Evolutionary conservation across 192 early-diverging fungal species (phyloP), one percentile per base, ranked within the genome.

Genomic region (Backusella australiensis): DNA sequence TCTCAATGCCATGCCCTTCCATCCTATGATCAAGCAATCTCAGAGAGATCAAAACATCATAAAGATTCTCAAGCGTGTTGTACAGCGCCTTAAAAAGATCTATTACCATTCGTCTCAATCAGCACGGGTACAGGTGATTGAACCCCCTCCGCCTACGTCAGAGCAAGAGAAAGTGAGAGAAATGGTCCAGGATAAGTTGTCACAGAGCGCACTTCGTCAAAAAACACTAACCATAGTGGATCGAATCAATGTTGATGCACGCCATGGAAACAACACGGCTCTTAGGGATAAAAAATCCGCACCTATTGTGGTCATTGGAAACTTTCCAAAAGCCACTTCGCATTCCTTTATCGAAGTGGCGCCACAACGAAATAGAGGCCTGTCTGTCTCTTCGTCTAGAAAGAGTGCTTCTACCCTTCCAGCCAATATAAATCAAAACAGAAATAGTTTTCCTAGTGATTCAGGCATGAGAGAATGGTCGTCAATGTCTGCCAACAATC

Each of bases 41-140:
- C 74, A 81, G 0, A 81, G 84, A n/a, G 88, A 90, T 73, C 82
- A 85, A 63, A 69, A 84, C 14, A 89, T 89, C 59, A 83, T 89
- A 21, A 81, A 83, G n/a, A 84, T 81, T 1, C 67, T 89, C 23
- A 83, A 79, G 67, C 71, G 78, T 17, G 73, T 80, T 26, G 35
- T 83, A 26, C 67, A 76, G 23, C 78, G 82, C 3, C 53, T 83
- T 9, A 79, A 83, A 56, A 76, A 77, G 32, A 71, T 82, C 2
- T 79, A 82, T 23, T 82, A 79, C 67, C 49, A 52, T 9, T 65
- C 67, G 11, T 70, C 53, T 53, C 38, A 34, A 19, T 42, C 77
- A 35, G 52, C 69, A 17, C 70, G 75, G 4, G 81, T 82, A 11
- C 71, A 76, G 32, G 75, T 82, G n/a, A 77, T 82, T 36, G 75